Conservation (phyloP, 768 basidiomycete genomes). For the Chalciporus piperatus region DNA sequence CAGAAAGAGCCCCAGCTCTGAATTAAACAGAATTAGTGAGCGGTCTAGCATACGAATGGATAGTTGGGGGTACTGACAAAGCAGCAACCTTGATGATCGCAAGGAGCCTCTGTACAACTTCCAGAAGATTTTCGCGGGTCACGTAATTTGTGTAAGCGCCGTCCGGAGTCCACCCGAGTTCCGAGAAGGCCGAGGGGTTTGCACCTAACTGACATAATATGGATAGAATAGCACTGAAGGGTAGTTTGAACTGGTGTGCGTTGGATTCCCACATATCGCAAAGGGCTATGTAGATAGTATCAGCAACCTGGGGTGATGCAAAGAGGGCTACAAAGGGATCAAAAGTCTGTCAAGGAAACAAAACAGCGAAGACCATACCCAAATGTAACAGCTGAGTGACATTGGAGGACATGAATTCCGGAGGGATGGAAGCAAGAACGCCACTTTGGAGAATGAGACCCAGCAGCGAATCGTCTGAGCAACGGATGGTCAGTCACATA, state of each 20-base stretch:
- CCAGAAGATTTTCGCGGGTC: constrained; percentile 24
- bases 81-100: constrained; percentile 42
- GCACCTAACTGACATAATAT: constrained; percentile 48
- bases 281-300: constrained; percentile 34
- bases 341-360: constrained; percentile 2
- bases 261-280: constrained; percentile 31
- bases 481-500: background rate
- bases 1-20: constrained; percentile 33
- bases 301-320: constrained; percentile 26
- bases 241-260: constrained; percentile 25
- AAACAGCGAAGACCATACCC: constrained; percentile 30
- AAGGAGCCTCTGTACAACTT: constrained; percentile 41
- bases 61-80: constrained; percentile 37
- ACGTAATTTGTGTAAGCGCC: constrained; percentile 11
- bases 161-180: constrained; percentile 30
- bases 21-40: constrained; percentile 13
- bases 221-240: constrained; percentile 34
- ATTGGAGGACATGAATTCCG: constrained; percentile 28
- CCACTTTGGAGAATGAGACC: constrained; percentile 41
- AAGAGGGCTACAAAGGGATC: constrained; percentile 16
- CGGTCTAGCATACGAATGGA: background rate
- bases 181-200: constrained; percentile 32
- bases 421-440: constrained; percentile 35
- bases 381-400: constrained; percentile 42
- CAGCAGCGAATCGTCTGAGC: constrained; percentile 40